Evolutionary conservation across 2,329 filamentous ascomycete genomes (phyloP).

Genomic region (Rhinocladiella mackenziei): DNA sequence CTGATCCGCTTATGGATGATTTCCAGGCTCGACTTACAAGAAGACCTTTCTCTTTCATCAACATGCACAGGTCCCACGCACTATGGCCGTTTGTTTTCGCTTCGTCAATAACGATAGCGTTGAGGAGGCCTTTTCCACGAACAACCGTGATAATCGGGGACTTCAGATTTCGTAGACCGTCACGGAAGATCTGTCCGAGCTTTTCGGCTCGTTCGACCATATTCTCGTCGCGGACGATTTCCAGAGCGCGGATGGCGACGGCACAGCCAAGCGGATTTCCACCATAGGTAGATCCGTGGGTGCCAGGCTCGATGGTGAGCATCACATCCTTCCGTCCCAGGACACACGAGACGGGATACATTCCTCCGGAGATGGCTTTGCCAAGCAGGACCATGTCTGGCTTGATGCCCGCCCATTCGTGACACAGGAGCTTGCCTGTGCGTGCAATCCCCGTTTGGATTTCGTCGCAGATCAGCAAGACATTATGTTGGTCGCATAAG

Average conservation of each 20-base stretch:
- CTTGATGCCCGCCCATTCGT: slow-evolving; percentile 91
- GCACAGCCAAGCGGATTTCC: slow-evolving; percentile 95
- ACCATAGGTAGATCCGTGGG: slow-evolving; percentile 96
- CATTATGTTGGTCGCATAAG: slow-evolving; percentile 92
- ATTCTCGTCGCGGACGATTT: slow-evolving; percentile 88
- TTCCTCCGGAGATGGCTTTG: slow-evolving; percentile 95
- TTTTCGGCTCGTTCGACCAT: slow-evolving; percentile 77
- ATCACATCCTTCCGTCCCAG: slow-evolving; percentile 85
- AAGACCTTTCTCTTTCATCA: slow-evolving; percentile 92
- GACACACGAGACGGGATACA: slow-evolving; percentile 98
- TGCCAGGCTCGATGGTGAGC: slow-evolving; percentile 92
- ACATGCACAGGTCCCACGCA: slow-evolving; percentile 93
- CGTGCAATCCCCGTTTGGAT: slow-evolving; percentile 97
- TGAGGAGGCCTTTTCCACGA: slow-evolving; percentile 88
- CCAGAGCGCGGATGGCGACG: slow-evolving; percentile 88
- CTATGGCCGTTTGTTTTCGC: slow-evolving; percentile 75
- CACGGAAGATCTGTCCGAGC: slow-evolving; percentile 77
- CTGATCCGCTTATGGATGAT: background rate
- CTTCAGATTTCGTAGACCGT: slow-evolving; percentile 69
- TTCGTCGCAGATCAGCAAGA: slow-evolving; percentile 94
- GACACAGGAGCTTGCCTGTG: slow-evolving; percentile 89
- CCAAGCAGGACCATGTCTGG: slow-evolving; percentile 91
- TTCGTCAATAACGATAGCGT: slow-evolving; percentile 95
- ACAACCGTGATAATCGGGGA: slow-evolving; percentile 77
- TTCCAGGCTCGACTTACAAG: slow-evolving; percentile 60